A percentile compares a stretch with the other conserved stretches of the same genome.
Conservation (phyloP, 192 early-diverging fungal genomes). For the Rhizophlyctis rosea region DNA sequence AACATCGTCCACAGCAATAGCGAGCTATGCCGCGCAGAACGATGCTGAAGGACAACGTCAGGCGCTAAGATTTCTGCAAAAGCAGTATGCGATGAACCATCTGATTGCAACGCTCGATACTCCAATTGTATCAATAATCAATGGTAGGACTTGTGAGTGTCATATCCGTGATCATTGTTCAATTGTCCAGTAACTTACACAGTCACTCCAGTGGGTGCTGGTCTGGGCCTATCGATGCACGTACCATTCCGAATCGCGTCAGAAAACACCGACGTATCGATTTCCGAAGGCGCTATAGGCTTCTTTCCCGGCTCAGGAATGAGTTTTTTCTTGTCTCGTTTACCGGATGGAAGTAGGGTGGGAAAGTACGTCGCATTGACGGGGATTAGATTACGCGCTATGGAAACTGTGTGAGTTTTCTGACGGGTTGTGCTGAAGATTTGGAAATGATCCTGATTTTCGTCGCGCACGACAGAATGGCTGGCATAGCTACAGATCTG, state of each 20-base stretch:
- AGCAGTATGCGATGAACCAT: constrained; percentile 92
- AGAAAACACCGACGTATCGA: constrained; percentile 92
- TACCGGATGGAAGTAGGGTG: constrained; percentile 79
- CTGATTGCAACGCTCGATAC: constrained; percentile 82
- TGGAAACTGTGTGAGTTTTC: constrained; percentile 73
- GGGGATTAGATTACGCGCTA: constrained; percentile 70
- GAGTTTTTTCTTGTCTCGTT: constrained; percentile 87
- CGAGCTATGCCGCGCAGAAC: constrained; percentile 22
- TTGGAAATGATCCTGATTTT: constrained; percentile 6
- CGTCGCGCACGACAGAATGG: constrained; percentile 43
- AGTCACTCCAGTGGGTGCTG: constrained; percentile 82
- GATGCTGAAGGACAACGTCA: constrained; percentile 32
- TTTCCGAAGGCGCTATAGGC: constrained; percentile 97
- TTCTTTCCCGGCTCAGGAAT: constrained; percentile 97
- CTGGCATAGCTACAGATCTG: constrained; percentile 96
- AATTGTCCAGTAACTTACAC: not conserved
- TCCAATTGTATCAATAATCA: constrained; percentile 83
- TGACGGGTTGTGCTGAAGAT: constrained; percentile 7
- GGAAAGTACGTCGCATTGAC: constrained; percentile 93
- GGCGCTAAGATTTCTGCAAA: constrained; percentile 80
- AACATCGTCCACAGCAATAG: constrained; percentile 7
- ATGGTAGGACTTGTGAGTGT: constrained; percentile 59
- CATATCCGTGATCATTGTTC: not conserved
- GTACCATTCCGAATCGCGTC: constrained; percentile 95
- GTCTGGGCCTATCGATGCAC: constrained; percentile 93